These are phyloP conservation scores for Paracoccidioides lutzii DNA, from an alignment of 2,329 filamentous ascomycete species.

Conservation along the genomic window DNA sequence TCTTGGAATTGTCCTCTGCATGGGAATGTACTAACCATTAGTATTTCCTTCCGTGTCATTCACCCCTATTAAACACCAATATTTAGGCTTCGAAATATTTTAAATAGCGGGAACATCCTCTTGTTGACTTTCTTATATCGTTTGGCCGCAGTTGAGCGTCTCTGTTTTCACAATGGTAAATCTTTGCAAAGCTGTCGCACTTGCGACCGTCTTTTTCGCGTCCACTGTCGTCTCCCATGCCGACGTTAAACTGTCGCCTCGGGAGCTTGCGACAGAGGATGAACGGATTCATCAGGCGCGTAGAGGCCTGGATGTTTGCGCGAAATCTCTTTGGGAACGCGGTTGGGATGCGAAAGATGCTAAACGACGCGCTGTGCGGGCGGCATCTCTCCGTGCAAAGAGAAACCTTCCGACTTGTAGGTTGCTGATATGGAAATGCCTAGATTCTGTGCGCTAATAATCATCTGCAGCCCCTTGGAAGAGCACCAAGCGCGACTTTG, in stretches of 20 bases:
- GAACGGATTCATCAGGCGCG: constrained; percentile 27
- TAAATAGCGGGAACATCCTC: too few relatives aligned
- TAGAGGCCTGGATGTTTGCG: constrained; percentile 32
- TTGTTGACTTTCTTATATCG: background rate
- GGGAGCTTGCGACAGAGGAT: background rate
- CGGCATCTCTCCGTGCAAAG: constrained; percentile 28
- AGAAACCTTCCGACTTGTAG: constrained; percentile 14
- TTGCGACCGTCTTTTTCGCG: background rate
- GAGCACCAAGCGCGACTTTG: constrained; percentile 9
- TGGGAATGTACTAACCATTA: too few relatives aligned
- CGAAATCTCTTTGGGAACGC: constrained; percentile 31
- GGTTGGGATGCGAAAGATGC: constrained; percentile 30
- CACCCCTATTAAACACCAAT: too few relatives aligned
- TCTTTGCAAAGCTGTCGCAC: background rate
- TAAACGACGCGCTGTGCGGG: constrained; percentile 27
- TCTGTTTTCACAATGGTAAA: constrained; percentile 1
- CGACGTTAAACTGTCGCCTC: background rate
- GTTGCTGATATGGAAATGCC: background rate
- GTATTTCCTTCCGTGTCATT: too few relatives aligned
- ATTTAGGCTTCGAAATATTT: too few relatives aligned
- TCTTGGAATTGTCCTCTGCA: too few relatives aligned
- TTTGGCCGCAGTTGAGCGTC: background rate
- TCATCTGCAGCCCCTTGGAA: background rate
- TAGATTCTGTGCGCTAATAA: background rate
- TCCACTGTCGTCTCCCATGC: background rate